Conservation (phyloP, 805 yeast genomes). For the Ogataea salicorniae region DNA sequence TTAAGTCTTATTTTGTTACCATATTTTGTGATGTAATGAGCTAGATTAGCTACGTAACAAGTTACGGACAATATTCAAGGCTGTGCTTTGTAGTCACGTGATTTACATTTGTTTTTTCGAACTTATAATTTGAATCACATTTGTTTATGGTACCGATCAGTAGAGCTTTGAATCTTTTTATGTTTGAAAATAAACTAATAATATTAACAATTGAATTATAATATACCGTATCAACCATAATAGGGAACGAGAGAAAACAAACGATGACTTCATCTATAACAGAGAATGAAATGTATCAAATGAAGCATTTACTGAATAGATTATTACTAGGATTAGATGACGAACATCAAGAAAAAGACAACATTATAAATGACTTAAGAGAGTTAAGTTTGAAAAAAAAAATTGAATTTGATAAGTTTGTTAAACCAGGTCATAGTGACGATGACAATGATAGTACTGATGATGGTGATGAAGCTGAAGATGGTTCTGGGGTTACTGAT, state of each 20-base stretch:
- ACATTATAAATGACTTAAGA: constrained; percentile 10
- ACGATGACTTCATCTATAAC: constrained; percentile 2
- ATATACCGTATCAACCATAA: neutral
- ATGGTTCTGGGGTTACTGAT: constrained; percentile 6
- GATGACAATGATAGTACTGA: neutral
- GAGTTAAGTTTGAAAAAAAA: constrained; percentile 8
- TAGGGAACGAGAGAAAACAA: neutral
- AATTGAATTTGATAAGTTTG: constrained; percentile 7
- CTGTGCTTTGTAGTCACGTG: no score
- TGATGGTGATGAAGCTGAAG: neutral
- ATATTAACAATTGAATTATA: neutral
- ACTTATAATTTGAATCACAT: no score
- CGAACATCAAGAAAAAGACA: constrained; percentile 22
- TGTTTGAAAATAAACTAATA: neutral
- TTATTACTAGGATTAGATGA: constrained; percentile 27
- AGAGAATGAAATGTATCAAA: constrained; percentile 14
- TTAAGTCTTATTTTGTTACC: no score
- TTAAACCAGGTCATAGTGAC: neutral
- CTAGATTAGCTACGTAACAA: no score
- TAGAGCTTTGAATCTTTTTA: no score
- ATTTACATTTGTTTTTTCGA: no score
- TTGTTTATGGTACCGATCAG: no score
- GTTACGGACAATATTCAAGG: no score
- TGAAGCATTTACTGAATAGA: constrained; percentile 22
- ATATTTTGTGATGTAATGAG: no score